Conservation (phyloP, 108 stramenopile species). For the Discostella pseudostelligera region DNA sequence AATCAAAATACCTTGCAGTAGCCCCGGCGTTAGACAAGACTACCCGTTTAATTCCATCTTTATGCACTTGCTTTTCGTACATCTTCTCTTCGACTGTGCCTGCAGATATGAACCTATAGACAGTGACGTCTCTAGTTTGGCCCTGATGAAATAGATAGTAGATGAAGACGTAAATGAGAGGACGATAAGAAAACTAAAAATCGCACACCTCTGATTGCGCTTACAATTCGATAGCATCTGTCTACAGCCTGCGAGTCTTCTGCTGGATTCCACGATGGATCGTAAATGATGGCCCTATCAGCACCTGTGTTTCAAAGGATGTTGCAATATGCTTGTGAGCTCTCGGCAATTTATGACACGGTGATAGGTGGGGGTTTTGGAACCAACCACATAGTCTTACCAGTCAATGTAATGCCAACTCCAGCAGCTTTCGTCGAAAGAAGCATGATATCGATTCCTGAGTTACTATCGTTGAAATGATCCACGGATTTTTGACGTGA, state of each 20-base stretch:
- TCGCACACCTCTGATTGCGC: neutral
- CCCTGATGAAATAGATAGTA: conserved; percentile 39
- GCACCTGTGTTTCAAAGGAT: conserved; percentile 52
- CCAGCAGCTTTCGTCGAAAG: conserved; percentile 89
- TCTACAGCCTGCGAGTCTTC: conserved; percentile 95
- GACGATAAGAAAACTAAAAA: neutral
- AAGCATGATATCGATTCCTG: conserved; percentile 64
- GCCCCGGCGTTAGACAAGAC: conserved; percentile 50
- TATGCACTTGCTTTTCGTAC: conserved; percentile 73
- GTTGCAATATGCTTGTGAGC: too few relatives aligned
- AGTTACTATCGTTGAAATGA: conserved; percentile 79
- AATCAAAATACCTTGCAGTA: conserved; percentile 73
- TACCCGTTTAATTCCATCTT: conserved; percentile 78
- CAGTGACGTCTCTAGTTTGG: conserved; percentile 87
- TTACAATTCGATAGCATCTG: conserved; percentile 80
- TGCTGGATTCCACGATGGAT: conserved; percentile 87
- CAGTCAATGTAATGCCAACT: conserved; percentile 79
- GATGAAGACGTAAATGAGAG: neutral
- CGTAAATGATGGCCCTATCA: conserved; percentile 82
- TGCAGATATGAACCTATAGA: conserved; percentile 93
- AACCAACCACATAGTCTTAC: conserved; percentile 26
- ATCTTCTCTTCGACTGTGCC: conserved; percentile 90
- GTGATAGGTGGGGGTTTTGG: neutral
- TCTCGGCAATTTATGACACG: too few relatives aligned
- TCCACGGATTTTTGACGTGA: conserved; percentile 87